phyloP scores from a whole-genome alignment of 148 eudicot species.

The Persicaria maculosa region DNA sequence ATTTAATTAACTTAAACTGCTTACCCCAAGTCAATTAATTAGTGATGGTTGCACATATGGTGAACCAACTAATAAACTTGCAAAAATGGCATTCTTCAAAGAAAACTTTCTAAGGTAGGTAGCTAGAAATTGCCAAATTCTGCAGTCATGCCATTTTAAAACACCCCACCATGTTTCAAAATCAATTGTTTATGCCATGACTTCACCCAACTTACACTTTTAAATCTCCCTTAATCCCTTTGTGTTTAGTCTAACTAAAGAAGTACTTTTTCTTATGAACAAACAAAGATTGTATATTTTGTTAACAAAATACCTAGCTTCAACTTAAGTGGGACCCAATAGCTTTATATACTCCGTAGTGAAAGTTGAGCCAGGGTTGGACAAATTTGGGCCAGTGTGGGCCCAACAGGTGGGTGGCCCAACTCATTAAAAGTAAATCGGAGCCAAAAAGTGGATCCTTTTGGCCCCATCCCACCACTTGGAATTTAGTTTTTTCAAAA shows the following conservation, averaged over 20 bases:
- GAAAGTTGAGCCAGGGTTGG: neutral
- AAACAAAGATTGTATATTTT: neutral
- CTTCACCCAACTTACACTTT: neutral
- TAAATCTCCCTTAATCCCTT: neutral
- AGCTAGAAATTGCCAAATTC: neutral
- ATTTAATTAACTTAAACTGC: too few species aligned
- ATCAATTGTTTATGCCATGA: neutral
- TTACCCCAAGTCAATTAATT: too few species aligned
- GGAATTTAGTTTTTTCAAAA: neutral
- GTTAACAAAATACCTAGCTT: neutral
- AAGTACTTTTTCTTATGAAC: too few species aligned
- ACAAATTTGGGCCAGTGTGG: neutral
- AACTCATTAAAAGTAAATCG: neutral
- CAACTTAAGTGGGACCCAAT: neutral
- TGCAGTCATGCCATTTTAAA: neutral
- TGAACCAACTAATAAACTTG: neutral
- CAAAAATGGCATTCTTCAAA: neutral
- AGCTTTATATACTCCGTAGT: neutral
- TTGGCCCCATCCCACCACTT: neutral
- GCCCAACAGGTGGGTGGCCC: constrained; percentile 7
- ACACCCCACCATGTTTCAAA: neutral
- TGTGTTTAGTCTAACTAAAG: neutral
- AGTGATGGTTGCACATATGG: neutral
- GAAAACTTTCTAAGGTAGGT: constrained; percentile 4
- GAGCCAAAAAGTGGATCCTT: neutral